Base-by-base conservation (phyloP, 371 early-diverging fungal species). In the Mucor sp. region DNA sequence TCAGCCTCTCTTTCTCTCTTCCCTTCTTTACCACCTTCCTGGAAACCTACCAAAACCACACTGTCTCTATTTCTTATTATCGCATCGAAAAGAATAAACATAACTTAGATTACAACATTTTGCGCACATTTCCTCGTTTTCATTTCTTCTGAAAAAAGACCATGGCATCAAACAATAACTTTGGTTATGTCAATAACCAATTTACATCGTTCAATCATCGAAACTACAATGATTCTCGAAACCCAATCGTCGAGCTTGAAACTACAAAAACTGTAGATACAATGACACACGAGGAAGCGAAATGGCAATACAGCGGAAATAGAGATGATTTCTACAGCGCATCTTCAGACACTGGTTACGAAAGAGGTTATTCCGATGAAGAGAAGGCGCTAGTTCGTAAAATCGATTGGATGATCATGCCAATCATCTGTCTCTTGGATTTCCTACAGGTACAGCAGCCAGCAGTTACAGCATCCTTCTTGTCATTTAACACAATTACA, bases 301-400 rank as follows among this genome's bases (percentile, higher is more conserved):
- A 63, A 44, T 71, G 71, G 71, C 71, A 66, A 39, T 69, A 69
- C 33, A 32, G 55, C 47, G 59, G 69, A 32, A 69, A 69, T 50
- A n/a, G 71, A 66, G 71, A 72, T 1, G 72, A 68, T 50, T 58
- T 67, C 32, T 72, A 68, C 27, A 67, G 58, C 50, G 50, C 19
- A 62, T 47, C 55, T 6, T 57, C 60, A 6, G 39, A 59, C 17
- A 43, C 12, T 17, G 47, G 8, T 4, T 59, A 71, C n/a, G 70
- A 67, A 11, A 35, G 59, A 27, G 65, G 63, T 39, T 74, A 70
- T 60, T 74, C 81, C 11, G 32, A 53, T 8, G 83, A 78, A 60
- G 78, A 82, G 63, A 69, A 74, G 17, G 63, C 68, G 2, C 68
- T 80, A 17, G 72, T 81, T 9, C 68, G 81, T 47, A 78, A 76